Evolutionary conservation across 441 rosid genomes (phyloP).

Genomic region (Jatropha multifida): DNA sequence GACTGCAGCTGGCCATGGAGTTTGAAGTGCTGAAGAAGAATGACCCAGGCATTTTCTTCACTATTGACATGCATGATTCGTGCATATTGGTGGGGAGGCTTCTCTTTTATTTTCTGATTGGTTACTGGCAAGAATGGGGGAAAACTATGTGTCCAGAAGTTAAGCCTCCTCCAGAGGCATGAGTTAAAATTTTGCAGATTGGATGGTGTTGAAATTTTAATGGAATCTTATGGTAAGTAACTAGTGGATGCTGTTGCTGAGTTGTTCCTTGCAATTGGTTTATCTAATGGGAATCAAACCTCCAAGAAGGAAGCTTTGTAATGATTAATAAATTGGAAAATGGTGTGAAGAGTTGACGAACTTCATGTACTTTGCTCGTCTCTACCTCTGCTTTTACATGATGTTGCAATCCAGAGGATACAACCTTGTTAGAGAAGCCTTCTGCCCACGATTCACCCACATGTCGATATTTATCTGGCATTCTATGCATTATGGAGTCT

Average conservation of each 20-base stretch:
- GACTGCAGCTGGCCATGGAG: background rate
- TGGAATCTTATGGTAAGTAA: background rate
- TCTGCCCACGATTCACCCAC: background rate
- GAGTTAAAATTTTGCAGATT: background rate
- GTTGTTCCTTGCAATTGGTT: background rate
- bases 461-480: conserved; percentile 2
- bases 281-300: conserved; percentile 17
- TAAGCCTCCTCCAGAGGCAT: background rate
- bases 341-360: conserved; percentile 11
- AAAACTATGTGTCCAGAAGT: background rate
- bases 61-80: background rate
- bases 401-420: background rate
- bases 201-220: background rate
- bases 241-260: background rate
- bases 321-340: background rate
- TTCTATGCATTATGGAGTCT: background rate
- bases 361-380: background rate
- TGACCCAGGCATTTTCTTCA: background rate
- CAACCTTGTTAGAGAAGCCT: conserved; percentile 21
- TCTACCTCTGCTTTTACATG: background rate
- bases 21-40: background rate
- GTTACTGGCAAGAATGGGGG: background rate
- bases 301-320: conserved; percentile 9
- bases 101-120: background rate
- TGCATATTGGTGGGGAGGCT: background rate